Evolutionary conservation across 2,329 filamentous ascomycete species (phyloP).

Genomic region (Talaromyces verruculosus): DNA sequence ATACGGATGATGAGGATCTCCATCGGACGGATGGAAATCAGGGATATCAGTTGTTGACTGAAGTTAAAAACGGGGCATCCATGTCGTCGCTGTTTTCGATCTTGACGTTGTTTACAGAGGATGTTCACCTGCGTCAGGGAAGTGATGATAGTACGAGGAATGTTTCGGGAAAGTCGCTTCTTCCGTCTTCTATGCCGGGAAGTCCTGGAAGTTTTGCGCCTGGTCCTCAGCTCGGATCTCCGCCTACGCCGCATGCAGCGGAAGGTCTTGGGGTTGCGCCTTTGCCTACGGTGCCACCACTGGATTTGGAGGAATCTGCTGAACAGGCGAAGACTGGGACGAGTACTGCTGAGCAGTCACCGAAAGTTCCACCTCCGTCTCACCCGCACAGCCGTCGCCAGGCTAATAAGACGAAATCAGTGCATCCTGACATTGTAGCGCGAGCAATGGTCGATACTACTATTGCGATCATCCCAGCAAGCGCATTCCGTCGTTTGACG

Average conservation of each 20-base stretch:
- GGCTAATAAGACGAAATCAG: constrained; percentile 61
- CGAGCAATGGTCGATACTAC: constrained; percentile 94
- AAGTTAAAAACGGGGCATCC: constrained; percentile 94
- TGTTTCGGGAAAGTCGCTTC: constrained; percentile 28
- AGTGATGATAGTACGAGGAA: constrained; percentile 54
- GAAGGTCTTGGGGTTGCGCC: constrained; percentile 30
- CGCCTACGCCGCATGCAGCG: constrained; percentile 24
- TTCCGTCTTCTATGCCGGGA: constrained; percentile 41
- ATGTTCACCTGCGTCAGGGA: constrained; percentile 72
- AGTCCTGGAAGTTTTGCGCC: constrained; percentile 38
- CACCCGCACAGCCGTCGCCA: constrained; percentile 32
- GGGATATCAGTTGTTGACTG: constrained; percentile 90
- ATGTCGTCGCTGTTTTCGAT: constrained; percentile 99
- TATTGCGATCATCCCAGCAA: constrained; percentile 96
- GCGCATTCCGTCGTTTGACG: constrained; percentile 88
- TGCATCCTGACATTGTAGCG: constrained; percentile 96
- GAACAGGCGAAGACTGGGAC: constrained; percentile 26
- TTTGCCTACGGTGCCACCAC: constrained; percentile 67
- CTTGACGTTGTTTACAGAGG: constrained; percentile 93
- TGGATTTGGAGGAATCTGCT: constrained; percentile 63
- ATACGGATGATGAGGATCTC: constrained; percentile 65
- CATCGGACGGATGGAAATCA: constrained; percentile 62
- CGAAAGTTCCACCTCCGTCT: constrained; percentile 22
- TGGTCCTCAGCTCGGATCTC: constrained; percentile 29
- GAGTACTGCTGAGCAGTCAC: constrained; percentile 24